Evolutionary conservation across 495 filamentous ascomycete species (phyloP).

Genomic region (Podospora conica): DNA sequence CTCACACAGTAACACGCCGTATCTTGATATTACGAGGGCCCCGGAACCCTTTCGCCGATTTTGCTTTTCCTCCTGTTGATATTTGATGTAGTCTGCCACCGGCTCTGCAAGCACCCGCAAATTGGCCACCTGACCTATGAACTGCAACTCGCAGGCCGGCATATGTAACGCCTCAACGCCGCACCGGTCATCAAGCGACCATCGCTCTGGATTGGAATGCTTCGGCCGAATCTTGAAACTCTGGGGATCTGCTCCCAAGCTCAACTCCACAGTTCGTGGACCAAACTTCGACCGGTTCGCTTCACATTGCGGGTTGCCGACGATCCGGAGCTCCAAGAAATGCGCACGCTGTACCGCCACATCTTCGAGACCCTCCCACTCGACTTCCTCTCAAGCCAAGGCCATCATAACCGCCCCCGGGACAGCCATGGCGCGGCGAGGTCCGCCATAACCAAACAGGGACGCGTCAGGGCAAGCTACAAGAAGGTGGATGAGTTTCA

Average conservation of each 20-base stretch:
- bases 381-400: no score
- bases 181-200: conserved; percentile 1
- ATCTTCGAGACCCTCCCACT: no score
- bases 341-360: no score
- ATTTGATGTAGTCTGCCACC: not conserved
- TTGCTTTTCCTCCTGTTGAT: not conserved
- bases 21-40: not conserved
- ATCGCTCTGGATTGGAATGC: not conserved
- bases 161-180: conserved; percentile 5
- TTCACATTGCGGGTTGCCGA: no score
- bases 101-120: not conserved
- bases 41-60: not conserved
- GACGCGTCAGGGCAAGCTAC: no score
- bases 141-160: conserved; percentile 2
- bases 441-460: no score
- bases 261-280: no score
- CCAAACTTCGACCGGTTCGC: no score
- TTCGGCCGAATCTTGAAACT: conserved; percentile 1
- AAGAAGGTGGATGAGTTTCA: no score
- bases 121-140: not conserved
- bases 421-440: no score
- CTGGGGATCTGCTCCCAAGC: not conserved
- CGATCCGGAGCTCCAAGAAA: no score
- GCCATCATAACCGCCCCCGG: no score
- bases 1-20: not conserved